Base-by-base conservation (phyloP, 2,329 filamentous ascomycete genomes). In the Dactylellina leptospora region DNA sequence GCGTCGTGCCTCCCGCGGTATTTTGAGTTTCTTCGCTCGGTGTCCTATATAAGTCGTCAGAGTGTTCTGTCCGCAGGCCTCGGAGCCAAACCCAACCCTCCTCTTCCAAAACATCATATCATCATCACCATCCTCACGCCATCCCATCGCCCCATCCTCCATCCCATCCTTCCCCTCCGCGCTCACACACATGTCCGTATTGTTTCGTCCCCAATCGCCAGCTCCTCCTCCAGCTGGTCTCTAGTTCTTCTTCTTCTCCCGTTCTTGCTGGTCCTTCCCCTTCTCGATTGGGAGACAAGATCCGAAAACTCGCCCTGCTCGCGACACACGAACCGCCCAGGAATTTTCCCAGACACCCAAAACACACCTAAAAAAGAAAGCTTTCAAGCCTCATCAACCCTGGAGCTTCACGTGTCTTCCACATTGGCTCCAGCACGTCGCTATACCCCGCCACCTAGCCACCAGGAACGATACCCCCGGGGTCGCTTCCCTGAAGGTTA, bases 251-350 rank as follows among this genome's bases (percentile, higher is more conserved):
- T 30, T 23, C 22, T 23, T 23, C 36, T 38, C 20, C 45, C 13
- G 30, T 28, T 30, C 45, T 25, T 36, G 20, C 40, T 45, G 16
- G 40, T 10, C 22, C n/a, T 22, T 20, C 18, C 40, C 28, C 13
- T 71, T 56, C 33, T 33, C 27, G 28, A 36, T 50, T 58, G 61
- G 51, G 61, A 44, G 42, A 50, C 53, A 20, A 18, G 44, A 58
- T 62, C 66, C 53, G 53, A 59, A n/a, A n/a, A 62, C 51, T 63
- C 58, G 40, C 58, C 66, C 59, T 71, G 50, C 66, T 61, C 66
- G 66, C 58, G 51, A 60, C 45, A 62, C 42, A n/a, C n/a, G n/a
- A n/a, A n/a, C 22, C 55, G 45, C 44, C 63, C 33, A 61, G 45
- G 30, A 62, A 53, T 44, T 30, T 53, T 53, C 38, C 48, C 18